Percentiles rank a stretch among this genome's conserved stretches.
phyloP scores from a whole-genome alignment of 2,329 filamentous ascomycete genomes.

The Diaporthe sp. region DNA sequence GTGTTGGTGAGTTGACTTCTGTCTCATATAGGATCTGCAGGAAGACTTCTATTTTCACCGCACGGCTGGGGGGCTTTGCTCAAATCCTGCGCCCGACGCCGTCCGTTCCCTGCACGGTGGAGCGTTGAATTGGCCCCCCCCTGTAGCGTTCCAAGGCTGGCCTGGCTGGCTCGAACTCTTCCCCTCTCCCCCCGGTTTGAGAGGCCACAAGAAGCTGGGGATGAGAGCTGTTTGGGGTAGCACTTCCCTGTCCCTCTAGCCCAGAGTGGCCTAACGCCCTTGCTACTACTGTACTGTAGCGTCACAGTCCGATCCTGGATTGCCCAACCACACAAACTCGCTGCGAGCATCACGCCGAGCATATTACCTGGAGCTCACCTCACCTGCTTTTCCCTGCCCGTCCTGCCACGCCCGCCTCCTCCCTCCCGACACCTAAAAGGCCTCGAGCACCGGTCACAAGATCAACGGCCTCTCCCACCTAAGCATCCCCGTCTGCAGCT shows the following conservation, averaged over 20 bases:
- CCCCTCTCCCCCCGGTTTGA: conserved; percentile 22
- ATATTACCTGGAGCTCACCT: conserved; percentile 30
- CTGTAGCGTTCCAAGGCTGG: background rate
- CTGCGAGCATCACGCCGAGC: conserved; percentile 29
- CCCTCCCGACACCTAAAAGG: conserved; percentile 18
- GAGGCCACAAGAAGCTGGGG: conserved; percentile 30
- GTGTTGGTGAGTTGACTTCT: background rate
- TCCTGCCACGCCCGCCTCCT: conserved; percentile 20
- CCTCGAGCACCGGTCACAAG: conserved; percentile 7
- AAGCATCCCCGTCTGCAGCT: background rate
- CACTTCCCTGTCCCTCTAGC: conserved; percentile 22
- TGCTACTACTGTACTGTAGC: conserved; percentile 22
- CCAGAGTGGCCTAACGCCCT: conserved; percentile 19
- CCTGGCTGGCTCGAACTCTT: conserved; percentile 24
- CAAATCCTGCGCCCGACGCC: conserved; percentile 20
- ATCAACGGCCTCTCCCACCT: conserved; percentile 10
- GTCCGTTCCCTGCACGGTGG: background rate
- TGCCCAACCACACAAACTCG: conserved; percentile 29
- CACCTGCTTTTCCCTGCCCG: conserved; percentile 20
- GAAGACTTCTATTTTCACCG: conserved; percentile 28
- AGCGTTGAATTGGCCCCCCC: too few relatives aligned
- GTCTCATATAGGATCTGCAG: conserved; percentile 17
- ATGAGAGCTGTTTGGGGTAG: conserved; percentile 22
- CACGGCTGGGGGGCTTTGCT: conserved; percentile 18
- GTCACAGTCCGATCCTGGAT: conserved; percentile 23